phyloP scores from a whole-genome alignment of 306 rosid genomes.

The Cicer bijugum region DNA sequence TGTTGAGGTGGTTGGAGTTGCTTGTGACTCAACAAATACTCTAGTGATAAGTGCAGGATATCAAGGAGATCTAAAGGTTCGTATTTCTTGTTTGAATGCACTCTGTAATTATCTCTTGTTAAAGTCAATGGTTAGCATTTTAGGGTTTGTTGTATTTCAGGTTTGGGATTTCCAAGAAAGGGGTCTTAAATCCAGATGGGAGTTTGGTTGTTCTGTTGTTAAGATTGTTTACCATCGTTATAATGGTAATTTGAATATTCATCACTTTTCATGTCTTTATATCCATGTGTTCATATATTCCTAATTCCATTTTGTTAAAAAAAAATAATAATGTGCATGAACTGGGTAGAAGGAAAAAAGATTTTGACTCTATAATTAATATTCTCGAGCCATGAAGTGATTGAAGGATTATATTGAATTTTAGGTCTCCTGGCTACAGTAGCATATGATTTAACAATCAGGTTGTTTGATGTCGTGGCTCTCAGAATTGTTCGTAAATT shows the following conservation, averaged over 20 bases:
- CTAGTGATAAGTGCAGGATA: constrained; percentile 88
- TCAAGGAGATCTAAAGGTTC: constrained; percentile 89
- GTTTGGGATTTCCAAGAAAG: constrained; percentile 91
- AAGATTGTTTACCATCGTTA: constrained; percentile 82
- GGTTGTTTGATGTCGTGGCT: constrained; percentile 83
- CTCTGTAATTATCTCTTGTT: not conserved
- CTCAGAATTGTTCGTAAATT: constrained; percentile 83
- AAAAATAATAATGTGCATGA: not conserved
- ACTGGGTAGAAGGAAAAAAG: constrained; percentile 25
- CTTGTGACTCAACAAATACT: constrained; percentile 94
- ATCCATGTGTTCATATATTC: constrained; percentile 13
- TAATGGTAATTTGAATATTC: constrained; percentile 62
- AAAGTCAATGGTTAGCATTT: constrained; percentile 15
- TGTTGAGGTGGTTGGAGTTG: constrained; percentile 91
- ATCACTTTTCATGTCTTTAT: constrained; percentile 19
- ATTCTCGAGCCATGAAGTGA: constrained; percentile 31
- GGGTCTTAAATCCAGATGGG: constrained; percentile 75
- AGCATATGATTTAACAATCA: constrained; percentile 72
- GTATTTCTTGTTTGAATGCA: constrained; percentile 21
- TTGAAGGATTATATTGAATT: constrained; percentile 37
- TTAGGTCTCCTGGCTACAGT: constrained; percentile 92
- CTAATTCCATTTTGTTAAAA: constrained; percentile 14
- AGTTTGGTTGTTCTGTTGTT: constrained; percentile 67
- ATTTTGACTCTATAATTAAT: constrained; percentile 13
- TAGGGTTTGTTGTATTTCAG: constrained; percentile 50